Evolutionary conservation across 345 rosid species (phyloP).

Genomic region (Hibiscus tridactylites): DNA sequence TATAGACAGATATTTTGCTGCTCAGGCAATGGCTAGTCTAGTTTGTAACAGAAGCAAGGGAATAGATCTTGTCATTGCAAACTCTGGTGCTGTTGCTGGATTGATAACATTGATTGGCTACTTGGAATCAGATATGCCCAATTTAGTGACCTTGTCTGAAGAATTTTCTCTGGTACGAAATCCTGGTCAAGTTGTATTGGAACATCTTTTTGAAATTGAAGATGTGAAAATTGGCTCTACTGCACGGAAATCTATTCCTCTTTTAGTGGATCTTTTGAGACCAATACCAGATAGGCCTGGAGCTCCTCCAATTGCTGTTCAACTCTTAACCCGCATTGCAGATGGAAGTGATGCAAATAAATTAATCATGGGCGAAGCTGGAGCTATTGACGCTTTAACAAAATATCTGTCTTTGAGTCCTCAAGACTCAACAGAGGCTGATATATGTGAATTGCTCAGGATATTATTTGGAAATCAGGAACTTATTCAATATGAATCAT

Average conservation of each 20-base stretch:
- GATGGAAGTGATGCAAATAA: slow-evolving; percentile 70
- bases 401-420: slow-evolving; percentile 74
- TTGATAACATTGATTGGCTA: slow-evolving; percentile 65
- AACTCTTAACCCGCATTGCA: slow-evolving; percentile 55
- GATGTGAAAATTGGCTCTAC: slow-evolving; percentile 68
- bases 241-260: slow-evolving; percentile 72
- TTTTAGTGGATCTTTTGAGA: slow-evolving; percentile 78
- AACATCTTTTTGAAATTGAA: slow-evolving; percentile 65
- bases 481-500: slow-evolving; percentile 53
- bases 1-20: slow-evolving; percentile 67
- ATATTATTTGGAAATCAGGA: slow-evolving; percentile 67
- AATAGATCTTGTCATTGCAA: slow-evolving; percentile 59
- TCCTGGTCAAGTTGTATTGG: slow-evolving; percentile 64
- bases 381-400: slow-evolving; percentile 82
- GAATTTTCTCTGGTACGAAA: slow-evolving; percentile 51
- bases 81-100: slow-evolving; percentile 78
- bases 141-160: slow-evolving; percentile 47
- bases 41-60: slow-evolving; percentile 57
- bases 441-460: slow-evolving; percentile 62
- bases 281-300: slow-evolving; percentile 84
- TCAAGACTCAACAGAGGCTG: slow-evolving; percentile 70
- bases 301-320: slow-evolving; percentile 76
- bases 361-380: slow-evolving; percentile 77
- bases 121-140: slow-evolving; percentile 46
- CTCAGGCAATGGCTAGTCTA: slow-evolving; percentile 88